Evolutionary conservation across 1,139 yeast genomes (phyloP).

Genomic region (Chernovozyma aurita): DNA sequence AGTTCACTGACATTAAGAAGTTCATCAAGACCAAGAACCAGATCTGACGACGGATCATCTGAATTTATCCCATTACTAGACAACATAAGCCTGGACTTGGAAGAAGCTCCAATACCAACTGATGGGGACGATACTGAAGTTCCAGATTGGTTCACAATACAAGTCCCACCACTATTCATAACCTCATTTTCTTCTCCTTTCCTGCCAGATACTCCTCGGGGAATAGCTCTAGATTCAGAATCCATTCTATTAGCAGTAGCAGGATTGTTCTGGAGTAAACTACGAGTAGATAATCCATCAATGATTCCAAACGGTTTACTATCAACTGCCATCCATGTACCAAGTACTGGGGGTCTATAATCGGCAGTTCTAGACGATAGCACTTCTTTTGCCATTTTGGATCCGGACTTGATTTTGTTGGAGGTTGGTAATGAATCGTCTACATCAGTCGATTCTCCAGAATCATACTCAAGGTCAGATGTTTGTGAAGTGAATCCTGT

Average conservation of each 20-base stretch:
- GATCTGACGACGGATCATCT: constrained; percentile 30
- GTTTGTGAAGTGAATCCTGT: not conserved
- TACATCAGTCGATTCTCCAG: constrained; percentile 90
- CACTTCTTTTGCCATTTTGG: constrained; percentile 83
- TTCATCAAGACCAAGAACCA: constrained; percentile 77
- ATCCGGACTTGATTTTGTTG: constrained; percentile 51
- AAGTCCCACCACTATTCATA: not conserved
- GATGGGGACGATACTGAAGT: not conserved
- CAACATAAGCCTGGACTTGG: not conserved
- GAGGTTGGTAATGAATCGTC: constrained; percentile 73
- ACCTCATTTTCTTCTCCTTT: not conserved
- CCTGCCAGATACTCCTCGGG: not conserved
- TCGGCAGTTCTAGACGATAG: constrained; percentile 80
- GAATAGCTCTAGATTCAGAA: not conserved
- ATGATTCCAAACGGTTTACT: constrained; percentile 88
- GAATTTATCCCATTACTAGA: not conserved
- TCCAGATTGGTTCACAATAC: not conserved
- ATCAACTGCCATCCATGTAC: constrained; percentile 82
- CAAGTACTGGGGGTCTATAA: constrained; percentile 85
- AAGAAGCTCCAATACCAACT: not conserved
- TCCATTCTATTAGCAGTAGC: not conserved
- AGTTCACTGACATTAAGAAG: constrained; percentile 82
- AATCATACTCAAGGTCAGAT: constrained; percentile 32
- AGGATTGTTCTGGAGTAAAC: constrained; percentile 29
- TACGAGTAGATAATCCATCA: constrained; percentile 87